Evolutionary conservation across 768 basidiomycete genomes (phyloP), one percentile per base, ranked within the genome.

Genomic region (Coprinopsis sp.): DNA sequence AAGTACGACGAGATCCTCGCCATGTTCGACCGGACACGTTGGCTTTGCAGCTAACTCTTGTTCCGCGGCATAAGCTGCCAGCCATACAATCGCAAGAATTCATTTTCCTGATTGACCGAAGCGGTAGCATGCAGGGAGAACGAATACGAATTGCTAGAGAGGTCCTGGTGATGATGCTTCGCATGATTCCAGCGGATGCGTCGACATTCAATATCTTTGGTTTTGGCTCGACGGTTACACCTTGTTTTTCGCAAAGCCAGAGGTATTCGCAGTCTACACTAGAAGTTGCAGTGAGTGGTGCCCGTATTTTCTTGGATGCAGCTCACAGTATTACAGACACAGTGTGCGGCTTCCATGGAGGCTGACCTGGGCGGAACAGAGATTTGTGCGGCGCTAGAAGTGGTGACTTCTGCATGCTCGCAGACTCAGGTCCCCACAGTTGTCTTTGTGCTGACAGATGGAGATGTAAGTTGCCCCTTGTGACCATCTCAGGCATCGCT

Each of bases 401-500:
- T 39, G 1, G 71, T 72, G 19, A 64, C 80, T n/a, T 23, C 43
- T 1, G 56, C 56, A 4, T 69, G 76, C 5, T 57, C 16, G 7
- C 29, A 31, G 10, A 50, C n/a, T n/a, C n/a, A 56, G 23, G 65
- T 69, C 1, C 68, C 80, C 1, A 76, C 77, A 1, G 70, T 64
- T 6, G 58, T 81, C 6, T 81, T 84, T 50, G 58, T 83, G 12
- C 62, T 84, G 24, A 84, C 82, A 2, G 82, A 82, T 47, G 82
- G 82, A 14, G 59, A 71, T 41, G 70, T 78, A 22, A 1, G 64
- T 39, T 45, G 18, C 13, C 27, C 10, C 18, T 3, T 16, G 10
- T 37, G 14, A 16, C 18, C 12, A 19, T 28, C 23, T 18, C 5
- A 22, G 4, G 19, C 40, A 19, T n/a, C 8, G 28, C 22, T 25